Evolutionary conservation across 1,284 basidiomycete genomes (phyloP).

Genomic region (Agaricales sp.): DNA sequence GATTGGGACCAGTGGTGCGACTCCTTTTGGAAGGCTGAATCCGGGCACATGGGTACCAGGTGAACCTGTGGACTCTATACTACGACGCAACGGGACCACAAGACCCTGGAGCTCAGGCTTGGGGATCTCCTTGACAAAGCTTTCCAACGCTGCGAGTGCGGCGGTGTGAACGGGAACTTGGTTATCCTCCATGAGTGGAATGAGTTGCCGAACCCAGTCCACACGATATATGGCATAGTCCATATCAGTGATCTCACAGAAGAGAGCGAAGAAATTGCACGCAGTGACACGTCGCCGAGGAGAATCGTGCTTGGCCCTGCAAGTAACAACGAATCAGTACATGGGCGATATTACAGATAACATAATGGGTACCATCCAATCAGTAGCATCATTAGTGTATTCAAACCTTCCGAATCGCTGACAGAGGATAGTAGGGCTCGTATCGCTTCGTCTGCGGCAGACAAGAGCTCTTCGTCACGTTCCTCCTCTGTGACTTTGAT

Average conservation of each 20-base stretch:
- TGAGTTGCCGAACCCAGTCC: constrained; percentile 93
- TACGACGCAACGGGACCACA: constrained; percentile 81
- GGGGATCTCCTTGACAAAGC: constrained; percentile 83
- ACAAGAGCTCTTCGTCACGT: constrained; percentile 57
- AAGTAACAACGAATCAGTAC: constrained; percentile 7
- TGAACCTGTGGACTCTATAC: constrained; percentile 80
- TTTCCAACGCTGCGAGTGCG: constrained; percentile 79
- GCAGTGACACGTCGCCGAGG: constrained; percentile 69
- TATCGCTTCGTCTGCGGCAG: constrained; percentile 72
- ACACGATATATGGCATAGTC: constrained; percentile 81
- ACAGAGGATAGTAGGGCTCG: constrained; percentile 70
- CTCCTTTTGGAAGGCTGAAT: constrained; percentile 84
- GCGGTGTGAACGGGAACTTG: constrained; percentile 69
- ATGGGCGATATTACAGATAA: neutral
- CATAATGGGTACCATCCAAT: constrained; percentile 67
- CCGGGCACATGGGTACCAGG: constrained; percentile 78
- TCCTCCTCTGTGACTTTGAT: constrained; percentile 63
- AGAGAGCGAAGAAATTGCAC: constrained; percentile 67
- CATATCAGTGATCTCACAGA: constrained; percentile 74
- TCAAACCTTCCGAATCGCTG: constrained; percentile 76
- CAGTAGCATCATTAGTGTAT: constrained; percentile 82
- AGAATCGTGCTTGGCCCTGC: constrained; percentile 70
- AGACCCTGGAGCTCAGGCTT: constrained; percentile 91
- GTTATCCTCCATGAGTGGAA: constrained; percentile 79
- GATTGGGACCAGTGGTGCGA: constrained; percentile 82